Conservation (phyloP, 805 yeast species). For the Wickerhamiella qilinensis region DNA sequence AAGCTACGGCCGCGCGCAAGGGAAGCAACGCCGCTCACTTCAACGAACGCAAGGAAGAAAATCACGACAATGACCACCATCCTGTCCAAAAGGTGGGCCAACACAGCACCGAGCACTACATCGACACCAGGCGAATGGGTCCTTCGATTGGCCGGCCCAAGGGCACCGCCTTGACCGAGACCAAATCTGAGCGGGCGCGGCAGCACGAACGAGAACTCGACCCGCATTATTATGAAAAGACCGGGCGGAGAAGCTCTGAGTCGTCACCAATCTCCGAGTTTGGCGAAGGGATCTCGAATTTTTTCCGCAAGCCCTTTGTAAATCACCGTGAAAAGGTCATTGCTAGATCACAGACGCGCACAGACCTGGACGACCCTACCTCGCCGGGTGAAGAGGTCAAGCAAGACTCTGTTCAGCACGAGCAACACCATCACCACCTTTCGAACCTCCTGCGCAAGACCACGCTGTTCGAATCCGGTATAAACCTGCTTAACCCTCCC, state of each 20-base stretch:
- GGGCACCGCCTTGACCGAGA: no score
- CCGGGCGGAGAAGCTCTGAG: no score
- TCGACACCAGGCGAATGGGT: no score
- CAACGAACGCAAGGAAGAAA: not conserved
- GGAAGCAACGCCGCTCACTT: slow-evolving; percentile 9
- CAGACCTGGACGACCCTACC: not conserved
- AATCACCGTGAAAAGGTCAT: not conserved
- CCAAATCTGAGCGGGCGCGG: not conserved
- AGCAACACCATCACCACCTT: not conserved
- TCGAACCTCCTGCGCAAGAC: slow-evolving; percentile 27
- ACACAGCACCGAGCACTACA: not conserved
- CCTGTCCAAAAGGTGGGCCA: not conserved
- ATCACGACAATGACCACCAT: no score
- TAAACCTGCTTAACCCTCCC: slow-evolving; percentile 65
- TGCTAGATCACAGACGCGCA: not conserved
- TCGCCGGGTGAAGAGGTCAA: not conserved
- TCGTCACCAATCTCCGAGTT: not conserved
- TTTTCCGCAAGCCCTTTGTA: not conserved
- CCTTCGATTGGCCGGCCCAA: no score
- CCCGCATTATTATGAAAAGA: no score
- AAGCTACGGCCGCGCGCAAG: slow-evolving; percentile 27
- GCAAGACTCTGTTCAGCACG: not conserved
- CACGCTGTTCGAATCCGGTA: slow-evolving; percentile 63
- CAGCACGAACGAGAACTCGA: no score
- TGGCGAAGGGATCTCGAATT: not conserved